Evolutionary conservation across 352 stramenopile species (phyloP).

Genomic region (Phytophthora ramorum): DNA sequence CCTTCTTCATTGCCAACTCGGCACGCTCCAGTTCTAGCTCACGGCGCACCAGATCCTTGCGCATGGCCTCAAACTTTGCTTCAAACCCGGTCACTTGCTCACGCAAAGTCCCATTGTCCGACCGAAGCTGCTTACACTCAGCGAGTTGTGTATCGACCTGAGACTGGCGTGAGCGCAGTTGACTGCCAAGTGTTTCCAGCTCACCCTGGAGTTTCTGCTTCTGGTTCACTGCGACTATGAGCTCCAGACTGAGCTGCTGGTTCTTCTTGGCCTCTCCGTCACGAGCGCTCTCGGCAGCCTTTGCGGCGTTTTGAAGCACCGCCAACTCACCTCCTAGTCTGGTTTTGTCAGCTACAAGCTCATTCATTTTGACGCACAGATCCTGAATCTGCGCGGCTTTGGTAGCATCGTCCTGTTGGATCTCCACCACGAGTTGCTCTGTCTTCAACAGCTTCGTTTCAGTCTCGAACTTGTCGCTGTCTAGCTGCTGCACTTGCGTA

Average conservation of each 20-base stretch:
- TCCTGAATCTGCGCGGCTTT: constrained; percentile 67
- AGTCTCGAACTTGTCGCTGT: constrained; percentile 68
- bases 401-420: constrained; percentile 63
- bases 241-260: constrained; percentile 72
- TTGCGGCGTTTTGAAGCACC: constrained; percentile 43
- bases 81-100: constrained; percentile 20
- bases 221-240: constrained; percentile 75
- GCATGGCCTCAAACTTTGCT: constrained; percentile 40
- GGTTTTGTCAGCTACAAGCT: constrained; percentile 55
- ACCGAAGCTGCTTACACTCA: constrained; percentile 16
- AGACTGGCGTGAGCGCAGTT: constrained; percentile 22
- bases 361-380: constrained; percentile 62
- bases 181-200: constrained; percentile 34
- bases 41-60: constrained; percentile 49
- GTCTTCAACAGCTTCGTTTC: constrained; percentile 68
- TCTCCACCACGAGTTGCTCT: constrained; percentile 69
- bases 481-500: constrained; percentile 47
- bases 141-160: constrained; percentile 19
- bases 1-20: constrained; percentile 35
- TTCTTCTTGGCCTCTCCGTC: constrained; percentile 62
- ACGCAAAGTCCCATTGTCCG: constrained; percentile 34
- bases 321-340: constrained; percentile 41
- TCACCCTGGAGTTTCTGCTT: constrained; percentile 54
- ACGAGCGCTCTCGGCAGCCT: constrained; percentile 36
- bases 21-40: constrained; percentile 60